These are phyloP conservation scores for Kodamaea sagamina DNA, from an alignment of 805 yeast genomes.

Conservation along the genomic window DNA sequence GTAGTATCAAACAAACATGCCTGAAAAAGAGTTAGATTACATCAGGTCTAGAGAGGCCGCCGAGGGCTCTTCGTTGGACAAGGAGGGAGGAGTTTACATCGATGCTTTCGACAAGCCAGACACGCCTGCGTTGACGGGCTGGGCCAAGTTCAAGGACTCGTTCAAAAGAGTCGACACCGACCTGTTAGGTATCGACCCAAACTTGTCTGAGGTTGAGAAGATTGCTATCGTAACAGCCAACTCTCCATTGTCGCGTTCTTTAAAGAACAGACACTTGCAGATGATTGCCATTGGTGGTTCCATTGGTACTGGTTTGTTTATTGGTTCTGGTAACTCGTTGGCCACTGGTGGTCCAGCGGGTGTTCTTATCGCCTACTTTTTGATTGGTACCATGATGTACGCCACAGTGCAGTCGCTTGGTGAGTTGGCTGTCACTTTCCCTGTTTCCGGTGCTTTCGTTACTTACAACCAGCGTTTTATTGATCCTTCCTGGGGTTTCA, in stretches of 20 bases:
- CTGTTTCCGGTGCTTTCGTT: slow-evolving; percentile 64
- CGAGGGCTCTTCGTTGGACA: slow-evolving; percentile 9
- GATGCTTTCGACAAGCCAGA: slow-evolving; percentile 5
- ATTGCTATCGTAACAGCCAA: slow-evolving; percentile 41
- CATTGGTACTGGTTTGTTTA: slow-evolving; percentile 68
- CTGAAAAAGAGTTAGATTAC: slow-evolving; percentile 9
- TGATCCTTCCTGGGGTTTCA: slow-evolving; percentile 64
- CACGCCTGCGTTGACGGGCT: slow-evolving; percentile 10
- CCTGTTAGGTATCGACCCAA: slow-evolving; percentile 23
- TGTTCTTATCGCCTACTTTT: slow-evolving; percentile 54
- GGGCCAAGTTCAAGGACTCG: slow-evolving; percentile 19
- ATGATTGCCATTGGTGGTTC: slow-evolving; percentile 71
- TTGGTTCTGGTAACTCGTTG: slow-evolving; percentile 64
- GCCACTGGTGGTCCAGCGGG: slow-evolving; percentile 66
- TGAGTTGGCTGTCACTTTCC: slow-evolving; percentile 61
- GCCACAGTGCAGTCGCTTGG: slow-evolving; percentile 63
- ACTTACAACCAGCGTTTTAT: slow-evolving; percentile 62
- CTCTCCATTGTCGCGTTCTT: slow-evolving; percentile 57
- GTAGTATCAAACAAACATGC: background rate
- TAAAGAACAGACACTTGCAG: slow-evolving; percentile 61
- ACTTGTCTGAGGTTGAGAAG: slow-evolving; percentile 22
- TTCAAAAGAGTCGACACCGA: slow-evolving; percentile 22
- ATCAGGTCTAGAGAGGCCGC: slow-evolving; percentile 9
- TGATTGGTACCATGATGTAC: slow-evolving; percentile 58
- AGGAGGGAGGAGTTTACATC: slow-evolving; percentile 8